Percentiles rank a stretch among this genome's conserved stretches.
phyloP scores from a whole-genome alignment of 257 asterid species.

The Eucommia ulmoides region DNA sequence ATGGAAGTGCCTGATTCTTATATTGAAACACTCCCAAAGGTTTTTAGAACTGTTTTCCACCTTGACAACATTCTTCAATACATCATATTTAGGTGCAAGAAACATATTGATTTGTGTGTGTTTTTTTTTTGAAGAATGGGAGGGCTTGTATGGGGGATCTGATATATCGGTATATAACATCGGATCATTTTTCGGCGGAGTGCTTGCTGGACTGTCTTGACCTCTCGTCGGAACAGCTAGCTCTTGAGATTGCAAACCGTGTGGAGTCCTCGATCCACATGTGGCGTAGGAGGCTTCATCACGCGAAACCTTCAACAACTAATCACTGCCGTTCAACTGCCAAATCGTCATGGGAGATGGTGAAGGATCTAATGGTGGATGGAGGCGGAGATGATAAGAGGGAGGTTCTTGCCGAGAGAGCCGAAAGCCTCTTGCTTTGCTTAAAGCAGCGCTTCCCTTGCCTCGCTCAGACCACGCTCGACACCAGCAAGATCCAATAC shows the following conservation, averaged over 20 bases:
- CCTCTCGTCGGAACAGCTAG: constrained; percentile 53
- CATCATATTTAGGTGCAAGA: too few species aligned
- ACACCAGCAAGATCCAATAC: constrained; percentile 71
- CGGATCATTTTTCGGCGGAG: constrained; percentile 70
- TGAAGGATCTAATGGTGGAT: constrained; percentile 48
- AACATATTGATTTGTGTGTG: too few species aligned
- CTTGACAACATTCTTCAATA: neutral
- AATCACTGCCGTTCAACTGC: constrained; percentile 36
- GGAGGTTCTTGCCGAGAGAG: constrained; percentile 60
- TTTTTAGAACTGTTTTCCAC: constrained; percentile 10
- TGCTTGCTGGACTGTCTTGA: constrained; percentile 81
- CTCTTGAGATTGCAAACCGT: constrained; percentile 68
- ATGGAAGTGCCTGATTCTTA: constrained; percentile 93
- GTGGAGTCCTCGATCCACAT: constrained; percentile 64
- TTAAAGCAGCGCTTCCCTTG: constrained; percentile 72
- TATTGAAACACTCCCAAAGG: constrained; percentile 90
- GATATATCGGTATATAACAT: constrained; percentile 63
- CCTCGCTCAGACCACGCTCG: constrained; percentile 70
- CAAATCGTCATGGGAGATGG: constrained; percentile 86
- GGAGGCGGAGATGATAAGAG: constrained; percentile 88
- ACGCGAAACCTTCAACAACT: constrained; percentile 23
- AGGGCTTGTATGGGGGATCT: constrained; percentile 71
- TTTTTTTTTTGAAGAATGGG: constrained; percentile 37
- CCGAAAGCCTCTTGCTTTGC: constrained; percentile 59
- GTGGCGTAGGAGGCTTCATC: constrained; percentile 61